Conservation (phyloP, 257 asterid genomes). For the Solanum megistacrolobum region DNA sequence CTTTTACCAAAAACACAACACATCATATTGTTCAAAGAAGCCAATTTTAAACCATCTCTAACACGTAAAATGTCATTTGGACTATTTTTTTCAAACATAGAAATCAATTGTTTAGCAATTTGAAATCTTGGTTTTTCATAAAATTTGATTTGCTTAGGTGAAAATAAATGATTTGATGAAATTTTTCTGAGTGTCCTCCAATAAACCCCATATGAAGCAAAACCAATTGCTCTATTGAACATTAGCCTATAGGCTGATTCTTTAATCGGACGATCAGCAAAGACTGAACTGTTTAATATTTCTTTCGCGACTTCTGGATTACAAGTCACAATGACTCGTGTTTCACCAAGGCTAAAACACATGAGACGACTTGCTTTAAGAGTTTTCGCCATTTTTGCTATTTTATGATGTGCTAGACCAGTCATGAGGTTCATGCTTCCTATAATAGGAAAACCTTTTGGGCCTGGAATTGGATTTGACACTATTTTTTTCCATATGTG, state of each 20-base stretch:
- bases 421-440: constrained; percentile 76
- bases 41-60: constrained; percentile 45
- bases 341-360: constrained; percentile 71
- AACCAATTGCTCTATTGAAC: constrained; percentile 79
- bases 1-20: constrained; percentile 49
- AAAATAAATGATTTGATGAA: constrained; percentile 54
- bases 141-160: constrained; percentile 44
- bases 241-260: constrained; percentile 66
- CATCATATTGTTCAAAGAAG: constrained; percentile 77
- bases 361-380: constrained; percentile 47
- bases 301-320: constrained; percentile 50
- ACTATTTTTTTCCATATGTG: constrained; percentile 13
- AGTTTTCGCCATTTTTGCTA: constrained; percentile 45
- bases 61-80: constrained; percentile 19
- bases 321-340: constrained; percentile 58
- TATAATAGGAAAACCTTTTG: constrained; percentile 49
- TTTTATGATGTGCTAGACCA: constrained; percentile 67
- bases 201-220: constrained; percentile 72
- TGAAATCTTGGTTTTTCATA: constrained; percentile 41
- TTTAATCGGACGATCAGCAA: constrained; percentile 62
- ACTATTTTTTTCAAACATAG: not conserved
- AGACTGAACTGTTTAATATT: constrained; percentile 41
- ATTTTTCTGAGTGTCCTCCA: constrained; percentile 64
- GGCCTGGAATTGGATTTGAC: constrained; percentile 54
- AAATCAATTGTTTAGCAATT: constrained; percentile 37